Conservation (phyloP, 1,284 basidiomycete genomes). For the Heliocybe sulcata region DNA sequence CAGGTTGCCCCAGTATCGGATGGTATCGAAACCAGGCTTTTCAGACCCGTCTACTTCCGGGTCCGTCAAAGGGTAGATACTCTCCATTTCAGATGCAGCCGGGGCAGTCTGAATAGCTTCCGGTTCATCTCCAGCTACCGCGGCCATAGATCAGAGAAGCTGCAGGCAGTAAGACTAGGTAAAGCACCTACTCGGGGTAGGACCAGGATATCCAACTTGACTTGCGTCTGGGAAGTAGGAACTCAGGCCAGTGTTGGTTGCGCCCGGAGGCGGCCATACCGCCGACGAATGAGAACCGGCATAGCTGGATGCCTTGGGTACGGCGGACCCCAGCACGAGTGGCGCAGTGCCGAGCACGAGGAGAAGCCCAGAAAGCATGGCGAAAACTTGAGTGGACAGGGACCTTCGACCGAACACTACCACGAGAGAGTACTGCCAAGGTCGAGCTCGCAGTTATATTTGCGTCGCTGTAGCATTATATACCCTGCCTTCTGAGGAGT, state of each 20-base stretch:
- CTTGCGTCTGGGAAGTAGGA: conserved; percentile 18
- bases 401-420: too few species aligned
- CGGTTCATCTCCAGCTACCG: conserved; percentile 17
- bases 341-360: not conserved
- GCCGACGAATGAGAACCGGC: conserved; percentile 17
- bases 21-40: conserved; percentile 14
- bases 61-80: conserved; percentile 17
- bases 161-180: not conserved
- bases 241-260: conserved; percentile 11
- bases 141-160: not conserved
- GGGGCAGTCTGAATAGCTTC: conserved; percentile 20
- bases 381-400: not conserved
- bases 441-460: too few species aligned
- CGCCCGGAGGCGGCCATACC: conserved; percentile 13
- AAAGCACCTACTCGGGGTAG: conserved; percentile 19
- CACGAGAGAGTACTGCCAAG: too few species aligned
- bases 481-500: too few species aligned
- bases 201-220: conserved; percentile 20
- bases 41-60: conserved; percentile 10
- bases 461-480: too few species aligned
- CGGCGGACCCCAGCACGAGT: not conserved
- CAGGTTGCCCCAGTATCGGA: conserved; percentile 44
- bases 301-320: not conserved
- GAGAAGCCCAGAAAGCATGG: not conserved
- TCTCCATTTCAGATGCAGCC: conserved; percentile 13